Conservation (phyloP, 495 filamentous ascomycete species). For the Letharia columbiana region DNA sequence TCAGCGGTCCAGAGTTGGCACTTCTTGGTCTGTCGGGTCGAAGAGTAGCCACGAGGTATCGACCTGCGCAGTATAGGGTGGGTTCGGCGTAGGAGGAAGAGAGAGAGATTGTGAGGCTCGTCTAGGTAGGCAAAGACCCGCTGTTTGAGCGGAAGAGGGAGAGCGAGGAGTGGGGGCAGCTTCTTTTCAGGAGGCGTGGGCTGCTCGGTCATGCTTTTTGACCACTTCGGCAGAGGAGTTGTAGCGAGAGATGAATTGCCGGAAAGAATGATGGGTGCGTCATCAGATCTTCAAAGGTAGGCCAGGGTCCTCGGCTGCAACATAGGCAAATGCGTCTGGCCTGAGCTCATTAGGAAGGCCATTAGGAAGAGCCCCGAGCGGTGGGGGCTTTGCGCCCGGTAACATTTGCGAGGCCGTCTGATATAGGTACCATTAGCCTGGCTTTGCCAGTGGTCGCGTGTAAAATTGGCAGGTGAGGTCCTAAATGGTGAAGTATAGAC, state of each 20-base stretch:
- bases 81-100: conserved; percentile 1
- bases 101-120: not conserved
- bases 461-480: too few relatives aligned
- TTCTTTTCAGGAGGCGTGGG: not conserved
- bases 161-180: not conserved
- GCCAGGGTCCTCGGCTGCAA: not conserved
- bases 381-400: too few relatives aligned
- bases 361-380: too few relatives aligned
- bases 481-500: too few relatives aligned
- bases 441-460: too few relatives aligned
- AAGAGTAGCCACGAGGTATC: not conserved
- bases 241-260: too few relatives aligned
- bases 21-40: not conserved
- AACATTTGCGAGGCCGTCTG: too few relatives aligned
- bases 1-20: not conserved
- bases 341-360: too few relatives aligned
- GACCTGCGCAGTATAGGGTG: not conserved
- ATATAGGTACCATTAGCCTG: too few relatives aligned
- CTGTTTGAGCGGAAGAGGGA: not conserved
- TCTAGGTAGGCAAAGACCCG: not conserved
- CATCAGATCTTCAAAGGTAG: not conserved
- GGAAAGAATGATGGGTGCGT: too few relatives aligned
- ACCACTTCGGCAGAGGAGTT: too few relatives aligned
- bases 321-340: too few relatives aligned
- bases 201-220: not conserved